Base-by-base conservation (phyloP, 345 rosid species). In the Excoecaria cochinchinensis region DNA sequence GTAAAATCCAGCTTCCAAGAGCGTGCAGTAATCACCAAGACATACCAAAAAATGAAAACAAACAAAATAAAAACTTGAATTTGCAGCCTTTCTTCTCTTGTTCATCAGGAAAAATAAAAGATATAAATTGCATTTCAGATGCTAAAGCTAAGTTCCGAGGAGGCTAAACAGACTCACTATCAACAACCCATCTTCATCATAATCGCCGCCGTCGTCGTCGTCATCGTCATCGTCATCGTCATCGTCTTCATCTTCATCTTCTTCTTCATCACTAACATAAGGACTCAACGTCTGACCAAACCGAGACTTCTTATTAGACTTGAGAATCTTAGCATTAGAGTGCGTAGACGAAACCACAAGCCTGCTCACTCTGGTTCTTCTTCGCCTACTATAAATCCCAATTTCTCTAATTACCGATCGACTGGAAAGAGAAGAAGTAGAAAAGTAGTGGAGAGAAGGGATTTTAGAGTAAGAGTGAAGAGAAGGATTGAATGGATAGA, bases 281-380 rank as follows among this genome's bases (percentile, higher is more conserved):
- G 86, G 82, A 69, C 82, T 85, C 56, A 88, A 70, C 4, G 70
- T 71, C 67, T 85, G 86, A 8, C 95, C 92, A 71, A 78, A 84
- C 73, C 85, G 80, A 3, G 97, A 87, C 85, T 88, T 92, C 74
- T 84, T 83, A 73, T 91, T 89, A 36, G 87, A 79, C 81, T 95
- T 95, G 79, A 92, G 87, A 78, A 92, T 89, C 84, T 83, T 88
- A 63, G 97, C 88, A 62, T 88, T 90, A 21, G 98, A 91, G 75
- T 92, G 99, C 25, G 90, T 77, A 58, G 89, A 84, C 44, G 77
- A 77, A 15, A 86, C 89, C 82, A 86, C 77, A 52, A 89, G 82
- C 77, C 80, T 74, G 69, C 86, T 75, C 10, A 68, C 63, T 53
- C 70, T 80, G 57, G 78, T 44, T 5, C 21, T 44, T 6, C 42